phyloP scores from a whole-genome alignment of 2,329 filamentous ascomycete species.

The Rugonectria rugulosa region DNA sequence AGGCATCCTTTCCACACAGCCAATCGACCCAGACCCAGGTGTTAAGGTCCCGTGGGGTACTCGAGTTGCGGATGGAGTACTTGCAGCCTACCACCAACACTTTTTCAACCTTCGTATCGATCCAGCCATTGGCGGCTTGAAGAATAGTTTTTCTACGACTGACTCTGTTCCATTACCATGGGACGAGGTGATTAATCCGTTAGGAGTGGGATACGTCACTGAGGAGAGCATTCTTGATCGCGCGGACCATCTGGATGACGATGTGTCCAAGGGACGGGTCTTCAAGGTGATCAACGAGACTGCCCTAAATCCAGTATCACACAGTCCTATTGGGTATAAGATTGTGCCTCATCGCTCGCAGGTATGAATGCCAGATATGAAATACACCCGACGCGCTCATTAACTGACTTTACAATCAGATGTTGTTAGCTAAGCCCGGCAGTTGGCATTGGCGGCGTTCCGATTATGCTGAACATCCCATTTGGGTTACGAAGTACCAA shows the following conservation, averaged over 20 bases:
- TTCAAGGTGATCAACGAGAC: slow-evolving; percentile 57
- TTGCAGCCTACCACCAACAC: slow-evolving; percentile 75
- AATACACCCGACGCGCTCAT: slow-evolving; percentile 47
- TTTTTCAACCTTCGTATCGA: slow-evolving; percentile 72
- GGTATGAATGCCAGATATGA: not conserved
- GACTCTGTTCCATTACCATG: slow-evolving; percentile 47
- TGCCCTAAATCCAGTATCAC: slow-evolving; percentile 53
- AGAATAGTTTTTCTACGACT: slow-evolving; percentile 58
- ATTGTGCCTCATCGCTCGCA: slow-evolving; percentile 41
- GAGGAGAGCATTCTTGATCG: slow-evolving; percentile 55
- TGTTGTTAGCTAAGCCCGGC: slow-evolving; percentile 51
- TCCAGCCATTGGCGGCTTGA: slow-evolving; percentile 63
- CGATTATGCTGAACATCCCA: slow-evolving; percentile 50
- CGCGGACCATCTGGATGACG: slow-evolving; percentile 59
- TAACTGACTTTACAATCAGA: slow-evolving; percentile 38
- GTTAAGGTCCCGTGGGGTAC: slow-evolving; percentile 61
- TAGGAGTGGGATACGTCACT: slow-evolving; percentile 65
- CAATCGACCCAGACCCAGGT: slow-evolving; percentile 60
- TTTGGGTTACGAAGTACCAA: slow-evolving; percentile 53
- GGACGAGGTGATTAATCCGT: slow-evolving; percentile 63
- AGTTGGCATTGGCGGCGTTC: slow-evolving; percentile 50
- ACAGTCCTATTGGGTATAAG: slow-evolving; percentile 53
- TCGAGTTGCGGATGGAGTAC: slow-evolving; percentile 67
- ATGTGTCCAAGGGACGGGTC: slow-evolving; percentile 58
- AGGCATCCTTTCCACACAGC: slow-evolving; percentile 68